Percentiles rank a stretch among this genome's conserved stretches.
phyloP scores from a whole-genome alignment of 2,329 filamentous ascomycete genomes.

The Phialophora verrucosa region DNA sequence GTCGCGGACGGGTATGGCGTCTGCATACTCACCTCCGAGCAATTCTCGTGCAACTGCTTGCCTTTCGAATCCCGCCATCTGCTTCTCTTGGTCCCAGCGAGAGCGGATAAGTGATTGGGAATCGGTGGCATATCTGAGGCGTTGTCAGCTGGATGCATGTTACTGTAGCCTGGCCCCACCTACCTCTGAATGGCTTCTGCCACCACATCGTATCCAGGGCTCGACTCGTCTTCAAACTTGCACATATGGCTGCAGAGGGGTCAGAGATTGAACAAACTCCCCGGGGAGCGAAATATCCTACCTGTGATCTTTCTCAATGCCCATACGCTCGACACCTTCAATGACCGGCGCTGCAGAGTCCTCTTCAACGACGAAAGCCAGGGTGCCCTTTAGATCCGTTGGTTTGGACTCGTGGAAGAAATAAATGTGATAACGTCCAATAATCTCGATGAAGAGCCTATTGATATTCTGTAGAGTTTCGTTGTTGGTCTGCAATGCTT shows the following conservation, averaged over 20 bases:
- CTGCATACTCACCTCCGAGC: conserved; percentile 42
- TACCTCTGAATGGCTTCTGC: conserved; percentile 51
- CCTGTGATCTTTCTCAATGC: conserved; percentile 72
- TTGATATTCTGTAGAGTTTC: conserved; percentile 78
- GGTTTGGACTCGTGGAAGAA: conserved; percentile 78
- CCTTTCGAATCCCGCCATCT: conserved; percentile 45
- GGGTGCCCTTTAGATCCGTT: conserved; percentile 70
- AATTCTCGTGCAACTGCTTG: conserved; percentile 48
- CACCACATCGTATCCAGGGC: conserved; percentile 68
- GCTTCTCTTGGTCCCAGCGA: conserved; percentile 66
- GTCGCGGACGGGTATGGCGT: not conserved
- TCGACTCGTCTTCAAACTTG: conserved; percentile 68
- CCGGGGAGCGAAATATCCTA: not conserved
- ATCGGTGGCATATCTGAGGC: conserved; percentile 53
- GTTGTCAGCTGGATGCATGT: conserved; percentile 20
- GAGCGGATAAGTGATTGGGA: conserved; percentile 61
- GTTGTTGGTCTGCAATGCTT: conserved; percentile 73
- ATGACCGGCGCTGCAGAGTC: conserved; percentile 71
- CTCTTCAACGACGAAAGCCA: conserved; percentile 70
- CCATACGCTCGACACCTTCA: conserved; percentile 72
- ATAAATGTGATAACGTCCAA: conserved; percentile 72
- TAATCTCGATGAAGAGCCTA: conserved; percentile 72
- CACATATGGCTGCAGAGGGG: conserved; percentile 65
- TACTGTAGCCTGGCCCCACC: not conserved
- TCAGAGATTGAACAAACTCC: not conserved